A percentile compares a stretch with the other conserved stretches of the same genome.
These are phyloP conservation scores for Didymella lethalis DNA, from an alignment of 2,329 filamentous ascomycete species.

Conservation along the genomic window DNA sequence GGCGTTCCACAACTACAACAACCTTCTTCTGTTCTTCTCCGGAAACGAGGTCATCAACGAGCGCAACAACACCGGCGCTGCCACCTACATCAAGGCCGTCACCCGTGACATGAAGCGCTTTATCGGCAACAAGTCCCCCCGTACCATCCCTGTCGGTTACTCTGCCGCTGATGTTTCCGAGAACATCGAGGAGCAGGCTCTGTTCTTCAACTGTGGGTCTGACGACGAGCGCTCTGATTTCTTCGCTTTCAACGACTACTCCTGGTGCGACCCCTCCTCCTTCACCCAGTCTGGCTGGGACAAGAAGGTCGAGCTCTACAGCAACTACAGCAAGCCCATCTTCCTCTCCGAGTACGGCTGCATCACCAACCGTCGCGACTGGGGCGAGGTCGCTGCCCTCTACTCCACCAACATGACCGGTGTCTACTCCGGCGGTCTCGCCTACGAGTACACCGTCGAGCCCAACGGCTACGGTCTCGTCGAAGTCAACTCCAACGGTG, in stretches of 20 bases:
- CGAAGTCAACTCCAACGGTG: constrained; percentile 61
- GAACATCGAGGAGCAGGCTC: constrained; percentile 84
- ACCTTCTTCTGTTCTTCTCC: constrained; percentile 84
- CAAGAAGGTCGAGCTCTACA: constrained; percentile 48
- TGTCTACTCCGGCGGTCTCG: constrained; percentile 93
- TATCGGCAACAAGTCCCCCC: constrained; percentile 72
- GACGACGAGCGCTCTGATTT: constrained; percentile 87
- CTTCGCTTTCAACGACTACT: constrained; percentile 90
- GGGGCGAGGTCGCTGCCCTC: constrained; percentile 78
- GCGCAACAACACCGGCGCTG: constrained; percentile 67
- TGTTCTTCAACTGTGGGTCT: constrained; percentile 92
- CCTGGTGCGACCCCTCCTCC: constrained; percentile 68
- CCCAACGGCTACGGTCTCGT: constrained; percentile 79
- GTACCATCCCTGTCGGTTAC: constrained; percentile 78
- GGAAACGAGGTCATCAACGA: constrained; percentile 81
- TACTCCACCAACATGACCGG: constrained; percentile 83
- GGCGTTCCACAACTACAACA: constrained; percentile 80
- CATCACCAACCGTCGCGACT: constrained; percentile 80
- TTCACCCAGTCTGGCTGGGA: constrained; percentile 81
- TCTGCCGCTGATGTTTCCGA: constrained; percentile 83
- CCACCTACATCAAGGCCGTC: constrained; percentile 75
- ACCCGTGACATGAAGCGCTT: constrained; percentile 84
- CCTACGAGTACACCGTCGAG: constrained; percentile 87
- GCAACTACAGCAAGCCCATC: constrained; percentile 57
- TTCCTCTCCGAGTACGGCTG: constrained; percentile 97